Base-by-base conservation (phyloP, 768 basidiomycete species). In the Lactarius trivialis region DNA sequence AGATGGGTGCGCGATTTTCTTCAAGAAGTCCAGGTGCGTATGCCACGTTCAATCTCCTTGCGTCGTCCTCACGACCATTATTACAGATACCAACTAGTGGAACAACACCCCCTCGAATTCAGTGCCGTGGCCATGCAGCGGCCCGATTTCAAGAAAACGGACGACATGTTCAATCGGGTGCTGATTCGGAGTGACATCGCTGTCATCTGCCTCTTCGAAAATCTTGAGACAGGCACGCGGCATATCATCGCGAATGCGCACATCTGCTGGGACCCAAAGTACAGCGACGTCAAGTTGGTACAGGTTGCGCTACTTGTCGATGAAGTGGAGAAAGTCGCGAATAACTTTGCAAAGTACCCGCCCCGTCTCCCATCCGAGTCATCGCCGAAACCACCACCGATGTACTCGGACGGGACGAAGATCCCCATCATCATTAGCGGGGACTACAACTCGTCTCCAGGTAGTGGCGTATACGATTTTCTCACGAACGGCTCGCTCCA, bases 91-190 rank as follows among this genome's bases (percentile, higher is more conserved):
- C 83, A 88, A 65, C 84, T 99, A 26, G 88, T 99, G 45, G 95
- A 98, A 77, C 91, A 90, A 68, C 88, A 94, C 57, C 83, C 94
- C 43, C 81, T 98, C 71, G 97, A 98, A 73, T 99, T 95, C 77
- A 91, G 88, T 71, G 82, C 89, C 37, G 81, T 94, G 65, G 96
- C 95, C 21, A 89, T 98, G 83, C 90, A 93, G 69, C 85, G 93
- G 30, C 84, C 88, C 55, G 93, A 95, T 72, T 93, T 94, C 77
- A 93, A 93, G 80, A 93, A 94, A 76, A 96, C 93, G 19, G 94
- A 98, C 70, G 96, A 98, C 77, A 95, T 98, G 94, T 98, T 98
- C 82, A 98, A 98, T 71, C 93, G 97, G 34, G 93, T 98, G 58
- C 82, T 98, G 68, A 89, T 89, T 65, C 91, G 93, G 72, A 96